A percentile compares a stretch with the other conserved stretches of the same genome.
Conservation (phyloP, 192 early-diverging fungal genomes). For the Nowakowskiella sp. region DNA sequence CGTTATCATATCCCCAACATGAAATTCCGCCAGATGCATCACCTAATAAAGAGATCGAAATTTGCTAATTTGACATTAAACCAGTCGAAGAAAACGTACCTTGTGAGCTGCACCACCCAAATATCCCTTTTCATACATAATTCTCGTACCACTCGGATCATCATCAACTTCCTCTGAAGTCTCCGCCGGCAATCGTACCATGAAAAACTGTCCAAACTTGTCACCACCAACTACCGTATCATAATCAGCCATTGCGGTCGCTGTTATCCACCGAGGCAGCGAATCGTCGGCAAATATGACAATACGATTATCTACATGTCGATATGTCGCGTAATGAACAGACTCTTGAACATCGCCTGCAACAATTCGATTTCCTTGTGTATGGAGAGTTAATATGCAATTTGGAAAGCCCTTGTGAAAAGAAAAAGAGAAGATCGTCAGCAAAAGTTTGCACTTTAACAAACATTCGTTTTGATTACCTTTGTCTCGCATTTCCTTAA, state of each 20-base stretch:
- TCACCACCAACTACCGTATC: slow-evolving; percentile 89
- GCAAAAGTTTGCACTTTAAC: slow-evolving; percentile 8
- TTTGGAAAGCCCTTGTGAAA: slow-evolving; percentile 69
- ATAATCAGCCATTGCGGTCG: slow-evolving; percentile 76
- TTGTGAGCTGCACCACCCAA: slow-evolving; percentile 82
- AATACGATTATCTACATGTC: slow-evolving; percentile 68
- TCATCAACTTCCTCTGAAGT: slow-evolving; percentile 70
- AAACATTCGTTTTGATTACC: slow-evolving; percentile 22
- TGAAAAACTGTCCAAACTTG: slow-evolving; percentile 94
- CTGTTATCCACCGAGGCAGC: slow-evolving; percentile 77
- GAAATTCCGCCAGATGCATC: slow-evolving; percentile 65
- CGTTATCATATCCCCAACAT: slow-evolving; percentile 81
- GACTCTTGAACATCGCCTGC: slow-evolving; percentile 86
- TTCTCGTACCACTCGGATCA: slow-evolving; percentile 75
- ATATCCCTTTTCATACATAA: slow-evolving; percentile 72
- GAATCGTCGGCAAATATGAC: slow-evolving; percentile 90
- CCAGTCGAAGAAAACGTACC: slow-evolving; percentile 29
- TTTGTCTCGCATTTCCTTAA: slow-evolving; percentile 84
- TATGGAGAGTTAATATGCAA: slow-evolving; percentile 61
- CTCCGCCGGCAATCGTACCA: slow-evolving; percentile 59
- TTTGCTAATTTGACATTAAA: slow-evolving; percentile 5
- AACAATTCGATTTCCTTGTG: slow-evolving; percentile 74
- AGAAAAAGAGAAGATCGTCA: not conserved
- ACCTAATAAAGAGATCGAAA: slow-evolving; percentile 32
- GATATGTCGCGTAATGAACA: slow-evolving; percentile 66